These are phyloP conservation scores for Didymella sp. DNA, from an alignment of 2,329 filamentous ascomycete genomes.

Conservation along the genomic window DNA sequence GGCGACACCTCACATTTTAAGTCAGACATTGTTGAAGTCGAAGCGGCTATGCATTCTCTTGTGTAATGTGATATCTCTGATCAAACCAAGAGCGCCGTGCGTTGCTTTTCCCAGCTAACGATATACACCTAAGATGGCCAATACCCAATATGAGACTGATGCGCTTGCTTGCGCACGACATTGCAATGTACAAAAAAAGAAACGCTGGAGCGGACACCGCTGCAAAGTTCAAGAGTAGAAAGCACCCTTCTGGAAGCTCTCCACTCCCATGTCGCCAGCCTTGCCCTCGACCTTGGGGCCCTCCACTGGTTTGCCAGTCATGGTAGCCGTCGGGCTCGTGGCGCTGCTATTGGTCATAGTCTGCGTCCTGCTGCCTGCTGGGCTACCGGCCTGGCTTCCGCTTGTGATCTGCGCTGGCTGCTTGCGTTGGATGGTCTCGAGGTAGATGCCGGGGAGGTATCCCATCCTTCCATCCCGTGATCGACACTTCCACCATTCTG, in stretches of 20 bases:
- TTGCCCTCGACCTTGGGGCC: constrained; percentile 63
- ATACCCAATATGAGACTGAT: constrained; percentile 14
- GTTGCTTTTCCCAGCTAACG: constrained; percentile 35
- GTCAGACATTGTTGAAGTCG: background rate
- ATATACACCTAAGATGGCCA: constrained; percentile 17
- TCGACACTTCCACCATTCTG: constrained; percentile 97
- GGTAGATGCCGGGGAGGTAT: constrained; percentile 88
- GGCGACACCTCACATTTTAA: background rate
- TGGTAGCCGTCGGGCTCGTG: constrained; percentile 52
- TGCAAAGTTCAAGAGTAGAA: constrained; percentile 64
- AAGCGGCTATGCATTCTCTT: background rate
- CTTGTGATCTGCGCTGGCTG: constrained; percentile 56
- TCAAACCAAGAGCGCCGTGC: constrained; percentile 22
- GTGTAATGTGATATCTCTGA: constrained; percentile 19
- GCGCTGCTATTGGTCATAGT: constrained; percentile 61
- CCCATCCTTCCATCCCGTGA: constrained; percentile 88
- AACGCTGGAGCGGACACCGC: constrained; percentile 11
- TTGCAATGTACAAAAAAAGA: constrained; percentile 20
- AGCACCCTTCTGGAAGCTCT: constrained; percentile 74
- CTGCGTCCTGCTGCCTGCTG: constrained; percentile 58
- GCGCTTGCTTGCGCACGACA: constrained; percentile 11
- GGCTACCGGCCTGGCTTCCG: constrained; percentile 51
- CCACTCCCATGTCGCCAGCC: constrained; percentile 68
- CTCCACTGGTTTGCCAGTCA: constrained; percentile 55
- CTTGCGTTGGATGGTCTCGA: constrained; percentile 74